Evolutionary conservation across 192 early-diverging fungal genomes (phyloP).

Genomic region (Allomyces javanicus): DNA sequence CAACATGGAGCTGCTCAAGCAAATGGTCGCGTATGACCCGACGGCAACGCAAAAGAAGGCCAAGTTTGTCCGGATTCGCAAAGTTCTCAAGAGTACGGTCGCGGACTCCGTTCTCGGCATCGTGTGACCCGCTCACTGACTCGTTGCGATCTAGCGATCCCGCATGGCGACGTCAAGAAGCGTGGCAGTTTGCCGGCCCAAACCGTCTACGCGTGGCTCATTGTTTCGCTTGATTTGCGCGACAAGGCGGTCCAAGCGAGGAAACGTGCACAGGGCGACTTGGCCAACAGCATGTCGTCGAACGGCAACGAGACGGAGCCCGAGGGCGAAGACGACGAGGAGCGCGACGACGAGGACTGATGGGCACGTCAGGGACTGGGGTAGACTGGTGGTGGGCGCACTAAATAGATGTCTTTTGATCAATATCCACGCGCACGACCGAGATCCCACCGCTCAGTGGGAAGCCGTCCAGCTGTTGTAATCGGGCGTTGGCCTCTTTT

Average conservation of each 20-base stretch:
- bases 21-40: constrained; percentile 30
- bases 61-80: constrained; percentile 21
- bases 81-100: constrained; percentile 24
- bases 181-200: constrained; percentile 26
- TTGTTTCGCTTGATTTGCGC: constrained; percentile 21
- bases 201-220: constrained; percentile 30
- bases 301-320: too few species aligned
- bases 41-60: constrained; percentile 31
- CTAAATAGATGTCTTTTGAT: too few species aligned
- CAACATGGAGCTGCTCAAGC: constrained; percentile 25
- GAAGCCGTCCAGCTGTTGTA: too few species aligned
- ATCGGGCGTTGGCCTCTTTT: too few species aligned
- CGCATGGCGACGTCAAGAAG: constrained; percentile 22
- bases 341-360: too few species aligned
- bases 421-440: too few species aligned
- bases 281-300: too few species aligned
- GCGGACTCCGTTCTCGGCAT: not conserved
- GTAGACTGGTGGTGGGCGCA: too few species aligned
- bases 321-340: too few species aligned
- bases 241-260: constrained; percentile 13
- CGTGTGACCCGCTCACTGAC: not conserved
- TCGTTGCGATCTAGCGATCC: constrained; percentile 9
- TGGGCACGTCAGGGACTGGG: too few species aligned
- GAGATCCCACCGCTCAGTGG: too few species aligned
- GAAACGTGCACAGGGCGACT: too few species aligned